Evolutionary conservation across 2,329 filamentous ascomycete species (phyloP), one percentile per base, ranked within the genome.

Genomic region (Colletotrichum cordylinicola): DNA sequence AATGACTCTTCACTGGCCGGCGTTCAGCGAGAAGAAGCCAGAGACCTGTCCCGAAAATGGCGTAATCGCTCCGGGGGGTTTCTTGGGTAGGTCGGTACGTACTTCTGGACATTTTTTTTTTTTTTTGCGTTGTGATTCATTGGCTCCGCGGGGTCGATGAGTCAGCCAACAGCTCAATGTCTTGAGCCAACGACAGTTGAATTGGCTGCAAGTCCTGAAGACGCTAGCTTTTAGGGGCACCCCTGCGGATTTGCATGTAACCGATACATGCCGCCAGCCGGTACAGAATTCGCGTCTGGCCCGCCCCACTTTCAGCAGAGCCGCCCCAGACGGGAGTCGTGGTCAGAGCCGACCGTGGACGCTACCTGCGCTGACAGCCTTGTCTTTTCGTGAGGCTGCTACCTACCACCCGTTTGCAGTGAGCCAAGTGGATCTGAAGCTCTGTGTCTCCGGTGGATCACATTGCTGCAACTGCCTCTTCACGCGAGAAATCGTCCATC

Each of bases 371-470:
- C 37, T 27, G 29, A 27, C 72, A 76, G 74, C 74, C 74, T 76
- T 75, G 74, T 52, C 55, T 35, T 43, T 76, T 56, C 66, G 52
- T 76, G 61, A 76, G 74, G 74, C 74, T 76, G 74, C 61, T 75
- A 75, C 67, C 43, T 52, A 21, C 43, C 43, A 13, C 43, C 52
- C 67, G 71, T 52, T 75, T 71, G 67, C 60, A 39, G 74, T 76
- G 74, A 61, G 61, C 56, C 52, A 33, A 39, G 74, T 76, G 74
- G 74, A 62, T 70, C 72, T 58, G 31, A 71, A 74, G 71, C 74
- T 76, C 61, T 60, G 27, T 69, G 35, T 56, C 43, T 18, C 10
- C 31, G 55, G 31, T 60, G 56, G 37, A 66, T 52, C 43, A 52
- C 43, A 52, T 74, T 71, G 62, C 66, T 64, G 60, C 66, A 66